Base-by-base conservation (phyloP, 2,329 filamentous ascomycete genomes). In the Aspergillus felis region DNA sequence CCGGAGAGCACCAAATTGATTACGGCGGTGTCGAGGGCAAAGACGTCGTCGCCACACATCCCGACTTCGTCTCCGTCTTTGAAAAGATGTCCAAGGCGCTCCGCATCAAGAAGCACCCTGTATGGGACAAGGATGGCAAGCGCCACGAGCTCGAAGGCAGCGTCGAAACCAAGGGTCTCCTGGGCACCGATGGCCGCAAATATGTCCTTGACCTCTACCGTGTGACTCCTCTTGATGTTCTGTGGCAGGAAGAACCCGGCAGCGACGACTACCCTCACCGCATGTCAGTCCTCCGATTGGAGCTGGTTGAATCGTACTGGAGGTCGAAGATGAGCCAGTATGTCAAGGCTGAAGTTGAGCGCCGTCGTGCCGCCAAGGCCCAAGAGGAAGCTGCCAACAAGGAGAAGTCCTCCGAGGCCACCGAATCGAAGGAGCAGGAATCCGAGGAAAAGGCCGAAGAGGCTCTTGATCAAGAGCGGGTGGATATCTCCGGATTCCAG, bases 1-100 rank as follows among this genome's bases (percentile, higher is more conserved):
- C 92, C 29, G 94, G 92, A 53, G 94, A 99, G 84, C 94, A 96
- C 76, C 94, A 97, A 76, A 97, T 99, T 66, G 94, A 99, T 74
- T 99, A 99, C 70, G 94, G 94, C 71, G 94, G 93, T 64, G 94
- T 97, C 32, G 94, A 99, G 73, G 94, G 95, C 64, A 96, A 96
- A 77, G 94, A 99, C 64, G 85, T 96, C 27, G 91, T 99, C 53
- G 92, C 94, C 0, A 89, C 91, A 12, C 91, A 97, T 69, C 88
- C 95, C 71, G 86, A 87, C 22, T 99, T 99, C 68, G 86, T 86
- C 0, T 80, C 88, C 28, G 83, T 91, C 9, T 99, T 99, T 68
- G 87, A 91, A 71, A 92, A 95, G 79, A 84, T 99, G 32, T 97
- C 93, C 47, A 92, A 93, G 76, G 86, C 91, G 2, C 83, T 97